Evolutionary conservation across 2,329 filamentous ascomycete genomes (phyloP), one percentile per base, ranked within the genome.

Genomic region (Neonectria magnoliae): DNA sequence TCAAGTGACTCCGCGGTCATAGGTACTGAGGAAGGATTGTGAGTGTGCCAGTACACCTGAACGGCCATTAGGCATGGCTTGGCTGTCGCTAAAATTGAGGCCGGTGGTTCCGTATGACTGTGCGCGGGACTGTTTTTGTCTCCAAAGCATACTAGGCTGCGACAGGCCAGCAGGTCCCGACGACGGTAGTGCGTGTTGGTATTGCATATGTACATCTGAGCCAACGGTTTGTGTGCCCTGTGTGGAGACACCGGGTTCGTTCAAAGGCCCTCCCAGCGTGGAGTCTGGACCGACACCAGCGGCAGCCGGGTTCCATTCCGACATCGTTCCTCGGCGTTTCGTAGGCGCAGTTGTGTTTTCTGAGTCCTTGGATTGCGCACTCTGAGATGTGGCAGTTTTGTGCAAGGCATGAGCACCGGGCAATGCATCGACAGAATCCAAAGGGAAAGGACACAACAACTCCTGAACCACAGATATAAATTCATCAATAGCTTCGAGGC

Each of bases 401-500:
- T 38, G 44, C 4, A 51, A 41, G 8, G 27, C 10, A 10, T 53
- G 60, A 33, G 25, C 25, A 25, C 5, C 4, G 6, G 59, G 25
- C 13, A 56, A 4, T 14, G 25, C 20, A 2, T 31, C 47, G 3
- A 68, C 68, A 5, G 71, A 66, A 3, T 72, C 69, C 7, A 64
- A 64, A 1, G 52, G 42, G 0, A 56, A 65, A 4, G 68, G 52
- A 14, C 67, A 62, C 1, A 73, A 71, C 0, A 75, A 41, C 5
- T 78, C 76, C 55, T 73, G 64, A 0, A 78, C 72, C 0, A 74
- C 73, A 0, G 71, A 76, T 0, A 73, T 76, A 3, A 78, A 60
- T 13, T 78, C 76, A 10, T 78, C 76, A 5, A 77, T 73, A 2
- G 76, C 76, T 0, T 72, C 72, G 0, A 77, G 62, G 6, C 76